A percentile compares a stretch with the other conserved stretches of the same genome.
Evolutionary conservation across 108 stramenopile genomes (phyloP).

Genomic region (Nitzschia sp.): DNA sequence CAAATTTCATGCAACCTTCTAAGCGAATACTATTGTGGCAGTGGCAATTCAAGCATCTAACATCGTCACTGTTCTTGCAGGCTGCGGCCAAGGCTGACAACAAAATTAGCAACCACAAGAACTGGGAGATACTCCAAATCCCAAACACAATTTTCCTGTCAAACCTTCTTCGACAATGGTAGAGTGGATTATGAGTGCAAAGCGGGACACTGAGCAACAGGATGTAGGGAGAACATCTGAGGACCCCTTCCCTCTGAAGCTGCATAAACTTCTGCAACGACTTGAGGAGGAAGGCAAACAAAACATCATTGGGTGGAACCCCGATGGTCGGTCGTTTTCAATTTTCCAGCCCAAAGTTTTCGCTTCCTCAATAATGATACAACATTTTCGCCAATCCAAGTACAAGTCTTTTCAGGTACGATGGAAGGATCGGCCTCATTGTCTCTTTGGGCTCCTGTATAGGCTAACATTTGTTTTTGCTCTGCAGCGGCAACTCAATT

Average conservation of each 20-base stretch:
- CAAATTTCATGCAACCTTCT: too few relatives aligned
- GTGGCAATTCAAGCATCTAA: too few relatives aligned
- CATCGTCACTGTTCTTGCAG: too few relatives aligned
- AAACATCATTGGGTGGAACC: conserved; percentile 23
- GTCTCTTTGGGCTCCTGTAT: not conserved
- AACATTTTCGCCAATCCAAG: conserved; percentile 23
- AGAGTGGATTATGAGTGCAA: conserved; percentile 2
- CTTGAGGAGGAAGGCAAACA: conserved; percentile 9
- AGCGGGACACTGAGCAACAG: not conserved
- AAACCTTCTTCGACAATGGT: not conserved
- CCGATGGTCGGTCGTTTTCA: conserved; percentile 20
- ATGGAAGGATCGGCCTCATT: not conserved
- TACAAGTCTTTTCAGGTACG: conserved; percentile 28
- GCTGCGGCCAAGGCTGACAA: too few relatives aligned
- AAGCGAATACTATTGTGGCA: too few relatives aligned
- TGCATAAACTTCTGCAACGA: conserved; percentile 21
- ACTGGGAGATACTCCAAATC: too few relatives aligned
- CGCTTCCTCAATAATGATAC: conserved; percentile 1
- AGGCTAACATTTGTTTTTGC: not conserved
- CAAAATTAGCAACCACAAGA: too few relatives aligned
- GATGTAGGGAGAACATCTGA: not conserved
- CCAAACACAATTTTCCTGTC: too few relatives aligned
- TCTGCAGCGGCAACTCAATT: conserved; percentile 15
- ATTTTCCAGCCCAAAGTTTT: conserved; percentile 17
- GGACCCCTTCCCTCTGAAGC: conserved; percentile 16